These are phyloP conservation scores for Diplodia scrobiculata DNA, from an alignment of 2,329 filamentous ascomycete genomes.

Conservation along the genomic window DNA sequence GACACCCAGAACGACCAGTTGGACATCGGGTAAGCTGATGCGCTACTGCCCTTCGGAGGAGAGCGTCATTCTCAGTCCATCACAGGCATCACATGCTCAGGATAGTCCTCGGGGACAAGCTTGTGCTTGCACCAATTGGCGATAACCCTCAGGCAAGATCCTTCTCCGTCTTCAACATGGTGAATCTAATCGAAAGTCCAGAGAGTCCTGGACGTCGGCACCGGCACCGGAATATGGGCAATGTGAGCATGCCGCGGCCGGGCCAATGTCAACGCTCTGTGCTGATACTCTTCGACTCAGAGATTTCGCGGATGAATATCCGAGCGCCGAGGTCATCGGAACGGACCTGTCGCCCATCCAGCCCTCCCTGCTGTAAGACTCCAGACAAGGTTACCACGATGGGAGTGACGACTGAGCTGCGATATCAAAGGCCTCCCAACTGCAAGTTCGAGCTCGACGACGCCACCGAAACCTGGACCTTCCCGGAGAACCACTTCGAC, in stretches of 20 bases:
- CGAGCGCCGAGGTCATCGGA: constrained; percentile 45
- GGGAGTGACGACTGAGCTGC: constrained; percentile 54
- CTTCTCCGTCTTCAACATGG: too few species aligned
- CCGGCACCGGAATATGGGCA: constrained; percentile 49
- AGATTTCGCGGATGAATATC: constrained; percentile 40
- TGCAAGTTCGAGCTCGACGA: constrained; percentile 56
- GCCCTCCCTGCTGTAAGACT: constrained; percentile 35
- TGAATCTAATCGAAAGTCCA: constrained; percentile 21
- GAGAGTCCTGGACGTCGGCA: constrained; percentile 44
- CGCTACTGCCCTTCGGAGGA: not conserved
- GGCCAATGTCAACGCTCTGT: constrained; percentile 17
- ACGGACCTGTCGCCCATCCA: constrained; percentile 54
- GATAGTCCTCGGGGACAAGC: constrained; percentile 36
- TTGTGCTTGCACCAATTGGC: constrained; percentile 35
- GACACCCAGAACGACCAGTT: constrained; percentile 31
- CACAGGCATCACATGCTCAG: constrained; percentile 38
- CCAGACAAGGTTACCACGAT: not conserved
- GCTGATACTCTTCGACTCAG: constrained; percentile 31
- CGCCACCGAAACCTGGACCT: constrained; percentile 43
- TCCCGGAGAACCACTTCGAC: constrained; percentile 35
- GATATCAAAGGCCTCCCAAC: constrained; percentile 52
- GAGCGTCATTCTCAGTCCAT: not conserved
- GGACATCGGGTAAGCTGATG: constrained; percentile 21
- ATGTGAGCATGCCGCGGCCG: constrained; percentile 35
- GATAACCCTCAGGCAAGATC: constrained; percentile 32